Conservation (phyloP, 306 rosid genomes). For the Senna tora region DNA sequence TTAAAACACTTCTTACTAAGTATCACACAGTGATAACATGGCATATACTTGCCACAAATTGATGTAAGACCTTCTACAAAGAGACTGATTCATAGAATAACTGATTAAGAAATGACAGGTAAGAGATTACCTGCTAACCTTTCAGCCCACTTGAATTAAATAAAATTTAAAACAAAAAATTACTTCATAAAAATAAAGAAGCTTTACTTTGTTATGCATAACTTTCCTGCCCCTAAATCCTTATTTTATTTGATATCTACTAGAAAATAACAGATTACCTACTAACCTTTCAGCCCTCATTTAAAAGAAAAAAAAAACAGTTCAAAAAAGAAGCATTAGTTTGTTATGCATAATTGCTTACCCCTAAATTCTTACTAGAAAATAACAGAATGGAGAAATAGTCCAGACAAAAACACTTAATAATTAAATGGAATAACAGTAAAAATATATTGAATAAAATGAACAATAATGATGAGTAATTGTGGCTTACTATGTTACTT, state of each 20-base stretch:
- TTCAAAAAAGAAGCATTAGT: constrained; percentile 1
- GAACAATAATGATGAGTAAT: constrained; percentile 5
- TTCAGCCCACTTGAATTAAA: constrained; percentile 5
- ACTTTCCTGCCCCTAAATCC: constrained; percentile 9
- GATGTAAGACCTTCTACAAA: constrained; percentile 1
- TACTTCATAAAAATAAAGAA: not conserved
- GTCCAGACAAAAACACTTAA: not conserved
- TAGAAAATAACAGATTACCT: constrained; percentile 18
- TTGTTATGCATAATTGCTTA: constrained; percentile 7
- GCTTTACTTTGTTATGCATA: not conserved
- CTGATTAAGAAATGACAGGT: constrained; percentile 11
- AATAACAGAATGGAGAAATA: constrained; percentile 12
- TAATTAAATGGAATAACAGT: not conserved
- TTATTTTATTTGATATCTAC: constrained; percentile 13
- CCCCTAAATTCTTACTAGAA: constrained; percentile 25
- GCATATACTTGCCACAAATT: constrained; percentile 21
- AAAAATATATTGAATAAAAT: constrained; percentile 1
- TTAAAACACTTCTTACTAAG: not conserved
- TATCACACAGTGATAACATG: constrained; percentile 8
- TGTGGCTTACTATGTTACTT: not conserved
- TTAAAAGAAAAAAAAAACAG: not conserved
- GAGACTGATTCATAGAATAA: constrained; percentile 13
- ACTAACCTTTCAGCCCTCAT: not conserved
- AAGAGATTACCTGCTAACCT: constrained; percentile 1
- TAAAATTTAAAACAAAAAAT: not conserved